Conservation (phyloP, 106 monocot species). For the Allium sativum region DNA sequence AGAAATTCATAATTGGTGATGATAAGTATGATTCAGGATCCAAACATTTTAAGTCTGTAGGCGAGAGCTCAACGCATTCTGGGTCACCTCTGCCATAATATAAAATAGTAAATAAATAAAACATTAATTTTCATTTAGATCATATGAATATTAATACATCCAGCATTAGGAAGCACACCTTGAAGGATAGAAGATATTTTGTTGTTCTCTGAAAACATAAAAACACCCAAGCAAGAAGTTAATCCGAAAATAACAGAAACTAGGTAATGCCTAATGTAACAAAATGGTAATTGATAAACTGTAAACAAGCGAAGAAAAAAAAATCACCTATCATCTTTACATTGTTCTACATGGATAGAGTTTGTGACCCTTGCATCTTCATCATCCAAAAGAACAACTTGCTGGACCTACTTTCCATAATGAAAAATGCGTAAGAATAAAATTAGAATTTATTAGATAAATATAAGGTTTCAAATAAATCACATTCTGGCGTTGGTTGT, state of each 20-base stretch:
- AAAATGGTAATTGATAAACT: not conserved
- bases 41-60: slow-evolving; percentile 70
- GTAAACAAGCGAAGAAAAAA: not conserved
- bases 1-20: slow-evolving; percentile 91
- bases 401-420: slow-evolving; percentile 2
- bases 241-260: not conserved
- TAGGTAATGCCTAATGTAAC: not conserved
- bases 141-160: not conserved
- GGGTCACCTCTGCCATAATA: slow-evolving; percentile 50
- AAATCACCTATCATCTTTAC: slow-evolving; percentile 28
- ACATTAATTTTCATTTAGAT: not conserved
- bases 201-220: slow-evolving; percentile 40
- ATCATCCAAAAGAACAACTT: slow-evolving; percentile 33
- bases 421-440: not conserved
- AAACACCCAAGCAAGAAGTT: not conserved
- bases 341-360: slow-evolving; percentile 12
- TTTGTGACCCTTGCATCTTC: slow-evolving; percentile 8
- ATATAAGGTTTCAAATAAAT: not conserved
- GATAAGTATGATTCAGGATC: slow-evolving; percentile 63
- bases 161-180: slow-evolving; percentile 30
- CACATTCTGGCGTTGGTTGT: not conserved
- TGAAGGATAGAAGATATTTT: slow-evolving; percentile 74
- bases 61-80: slow-evolving; percentile 61
- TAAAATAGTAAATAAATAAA: not conserved
- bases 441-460: not conserved